phyloP scores from a whole-genome alignment of 2,329 filamentous ascomycete species.

The Colletotrichum coccodes region DNA sequence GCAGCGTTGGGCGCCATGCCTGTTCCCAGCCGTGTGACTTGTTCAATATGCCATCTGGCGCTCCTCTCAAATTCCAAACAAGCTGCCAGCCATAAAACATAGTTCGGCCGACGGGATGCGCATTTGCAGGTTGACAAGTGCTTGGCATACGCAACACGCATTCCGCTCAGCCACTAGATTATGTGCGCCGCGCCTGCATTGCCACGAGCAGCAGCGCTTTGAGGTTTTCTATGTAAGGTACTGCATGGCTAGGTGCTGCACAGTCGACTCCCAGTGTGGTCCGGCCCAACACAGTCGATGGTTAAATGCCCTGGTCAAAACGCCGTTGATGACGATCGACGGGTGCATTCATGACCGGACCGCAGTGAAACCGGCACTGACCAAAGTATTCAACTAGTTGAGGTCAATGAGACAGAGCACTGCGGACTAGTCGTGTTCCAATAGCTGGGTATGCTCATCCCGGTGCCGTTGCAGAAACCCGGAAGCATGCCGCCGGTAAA shows the following conservation, averaged over 20 bases:
- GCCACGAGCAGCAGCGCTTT: background rate
- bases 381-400: background rate
- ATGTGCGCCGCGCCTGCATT: conserved; percentile 15
- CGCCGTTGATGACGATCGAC: conserved; percentile 7
- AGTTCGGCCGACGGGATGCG: conserved; percentile 13
- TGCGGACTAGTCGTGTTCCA: background rate
- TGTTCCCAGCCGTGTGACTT: background rate
- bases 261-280: background rate
- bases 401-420: conserved; percentile 8
- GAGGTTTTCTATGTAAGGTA: conserved; percentile 27
- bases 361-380: conserved; percentile 3
- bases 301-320: background rate
- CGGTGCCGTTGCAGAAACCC: conserved; percentile 26
- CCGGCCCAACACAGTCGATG: background rate
- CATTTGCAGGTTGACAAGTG: conserved; percentile 16
- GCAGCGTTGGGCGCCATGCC: background rate
- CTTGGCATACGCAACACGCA: conserved; percentile 24
- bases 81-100: conserved; percentile 14
- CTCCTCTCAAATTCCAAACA: background rate
- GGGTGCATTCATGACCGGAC: background rate
- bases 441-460: conserved; percentile 10
- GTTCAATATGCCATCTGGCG: background rate
- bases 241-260: conserved; percentile 11
- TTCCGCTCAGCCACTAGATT: conserved; percentile 8
- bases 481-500: conserved; percentile 4